Percentiles rank a stretch among this genome's conserved stretches.
Evolutionary conservation across 1,284 basidiomycete genomes (phyloP).

Genomic region (Cryptococcus sp.): DNA sequence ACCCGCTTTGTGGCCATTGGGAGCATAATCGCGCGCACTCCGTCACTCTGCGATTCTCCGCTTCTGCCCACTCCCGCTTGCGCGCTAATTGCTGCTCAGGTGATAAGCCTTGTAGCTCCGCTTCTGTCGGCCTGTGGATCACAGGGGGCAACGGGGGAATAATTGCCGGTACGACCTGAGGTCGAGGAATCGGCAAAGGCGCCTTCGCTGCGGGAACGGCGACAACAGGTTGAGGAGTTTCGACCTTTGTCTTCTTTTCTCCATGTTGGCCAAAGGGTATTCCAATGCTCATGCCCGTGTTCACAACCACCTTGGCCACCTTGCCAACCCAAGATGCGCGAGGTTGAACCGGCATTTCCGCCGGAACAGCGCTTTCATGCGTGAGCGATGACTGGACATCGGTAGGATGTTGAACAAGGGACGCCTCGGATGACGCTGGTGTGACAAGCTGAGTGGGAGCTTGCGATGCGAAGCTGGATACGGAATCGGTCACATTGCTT

Average conservation of each 20-base stretch:
- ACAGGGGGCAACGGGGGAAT: neutral
- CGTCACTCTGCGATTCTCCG: slow-evolving; percentile 33
- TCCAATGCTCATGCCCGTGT: slow-evolving; percentile 32
- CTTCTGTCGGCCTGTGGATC: slow-evolving; percentile 7
- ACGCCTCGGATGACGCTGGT: slow-evolving; percentile 8
- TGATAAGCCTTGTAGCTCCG: slow-evolving; percentile 12
- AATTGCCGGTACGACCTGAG: neutral
- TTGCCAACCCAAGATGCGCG: slow-evolving; percentile 45
- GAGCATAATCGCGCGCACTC: slow-evolving; percentile 47
- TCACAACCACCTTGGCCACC: slow-evolving; percentile 43
- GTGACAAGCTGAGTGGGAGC: slow-evolving; percentile 13
- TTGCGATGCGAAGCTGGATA: slow-evolving; percentile 10
- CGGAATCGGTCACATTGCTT: slow-evolving; percentile 2
- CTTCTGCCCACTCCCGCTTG: slow-evolving; percentile 38
- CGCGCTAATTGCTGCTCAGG: slow-evolving; percentile 15
- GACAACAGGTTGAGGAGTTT: neutral
- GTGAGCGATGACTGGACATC: too few relatives aligned
- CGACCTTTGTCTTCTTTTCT: slow-evolving; percentile 8
- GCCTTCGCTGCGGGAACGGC: neutral
- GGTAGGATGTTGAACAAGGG: neutral
- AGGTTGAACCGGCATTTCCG: slow-evolving; percentile 3
- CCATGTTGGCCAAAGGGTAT: slow-evolving; percentile 24
- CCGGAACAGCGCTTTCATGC: neutral
- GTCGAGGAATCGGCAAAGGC: neutral
- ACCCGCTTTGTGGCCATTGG: slow-evolving; percentile 77